Percentiles rank a stretch among this genome's conserved stretches.
phyloP scores from a whole-genome alignment of 495 filamentous ascomycete genomes.

The Trichocladium antarcticum region DNA sequence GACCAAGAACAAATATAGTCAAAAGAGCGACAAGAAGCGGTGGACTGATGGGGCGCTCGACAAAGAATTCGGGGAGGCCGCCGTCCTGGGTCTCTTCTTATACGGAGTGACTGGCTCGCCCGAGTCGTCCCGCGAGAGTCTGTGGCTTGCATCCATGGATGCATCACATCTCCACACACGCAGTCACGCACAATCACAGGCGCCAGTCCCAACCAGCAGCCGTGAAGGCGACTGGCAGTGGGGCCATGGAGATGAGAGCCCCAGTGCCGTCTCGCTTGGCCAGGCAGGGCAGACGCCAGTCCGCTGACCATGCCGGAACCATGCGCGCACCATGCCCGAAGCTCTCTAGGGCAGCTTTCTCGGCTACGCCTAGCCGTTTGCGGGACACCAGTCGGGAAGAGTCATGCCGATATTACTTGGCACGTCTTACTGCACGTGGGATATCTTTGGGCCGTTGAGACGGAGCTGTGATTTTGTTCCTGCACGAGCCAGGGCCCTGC shows the following conservation, averaged over 20 bases:
- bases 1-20: not conserved
- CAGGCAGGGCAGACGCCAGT: not conserved
- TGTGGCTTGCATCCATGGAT: not conserved
- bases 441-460: not conserved
- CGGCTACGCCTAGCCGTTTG: not conserved
- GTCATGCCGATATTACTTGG: not conserved
- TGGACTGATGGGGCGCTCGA: not conserved
- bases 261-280: not conserved
- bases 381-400: not conserved
- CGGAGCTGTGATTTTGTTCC: not conserved
- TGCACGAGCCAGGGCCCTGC: not conserved
- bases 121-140: not conserved
- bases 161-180: not conserved
- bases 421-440: not conserved
- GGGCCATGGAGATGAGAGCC: slow-evolving; percentile 3
- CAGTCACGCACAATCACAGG: too few species aligned
- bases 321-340: not conserved
- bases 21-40: slow-evolving; percentile 2
- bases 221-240: not conserved
- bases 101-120: not conserved
- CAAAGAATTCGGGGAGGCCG: not conserved
- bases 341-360: not conserved
- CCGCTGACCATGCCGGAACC: not conserved
- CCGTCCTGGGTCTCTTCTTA: not conserved
- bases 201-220: not conserved